These are phyloP conservation scores for Dillenia turbinata DNA, from an alignment of 164 flowering plant genomes.

Conservation along the genomic window DNA sequence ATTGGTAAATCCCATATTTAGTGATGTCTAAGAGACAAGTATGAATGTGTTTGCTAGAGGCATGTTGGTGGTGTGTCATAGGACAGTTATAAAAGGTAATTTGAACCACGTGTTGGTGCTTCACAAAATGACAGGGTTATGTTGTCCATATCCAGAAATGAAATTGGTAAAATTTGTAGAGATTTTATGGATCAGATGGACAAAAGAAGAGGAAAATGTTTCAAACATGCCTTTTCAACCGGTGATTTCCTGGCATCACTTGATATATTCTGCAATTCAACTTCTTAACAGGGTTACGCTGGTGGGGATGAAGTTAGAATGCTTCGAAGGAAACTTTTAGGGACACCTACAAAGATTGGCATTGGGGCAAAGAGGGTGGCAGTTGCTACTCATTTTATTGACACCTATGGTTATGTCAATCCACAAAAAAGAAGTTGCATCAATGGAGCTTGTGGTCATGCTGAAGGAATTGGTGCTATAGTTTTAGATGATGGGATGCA, in stretches of 20 bases:
- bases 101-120: too few relatives aligned
- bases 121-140: too few relatives aligned
- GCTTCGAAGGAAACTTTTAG: slow-evolving; percentile 66
- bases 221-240: background rate
- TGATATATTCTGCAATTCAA: background rate
- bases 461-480: slow-evolving; percentile 47
- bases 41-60: too few relatives aligned
- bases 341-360: slow-evolving; percentile 60
- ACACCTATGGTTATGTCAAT: slow-evolving; percentile 44
- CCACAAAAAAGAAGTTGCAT: slow-evolving; percentile 5
- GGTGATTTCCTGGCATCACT: background rate
- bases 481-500: slow-evolving; percentile 97
- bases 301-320: slow-evolving; percentile 93
- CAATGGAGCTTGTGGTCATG: slow-evolving; percentile 8
- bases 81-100: too few relatives aligned
- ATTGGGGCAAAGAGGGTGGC: slow-evolving; percentile 67
- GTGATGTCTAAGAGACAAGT: too few relatives aligned
- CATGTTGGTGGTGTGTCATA: too few relatives aligned
- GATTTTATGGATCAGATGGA: too few relatives aligned
- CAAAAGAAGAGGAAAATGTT: too few relatives aligned
- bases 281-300: slow-evolving; percentile 72
- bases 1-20: too few relatives aligned
- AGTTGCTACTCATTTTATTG: slow-evolving; percentile 49
- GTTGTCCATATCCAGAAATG: too few relatives aligned
- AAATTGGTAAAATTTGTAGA: too few relatives aligned